Percentiles rank a stretch among this genome's conserved stretches.
Conservation (phyloP, 2,329 filamentous ascomycete species). For the Fusarium poae region DNA sequence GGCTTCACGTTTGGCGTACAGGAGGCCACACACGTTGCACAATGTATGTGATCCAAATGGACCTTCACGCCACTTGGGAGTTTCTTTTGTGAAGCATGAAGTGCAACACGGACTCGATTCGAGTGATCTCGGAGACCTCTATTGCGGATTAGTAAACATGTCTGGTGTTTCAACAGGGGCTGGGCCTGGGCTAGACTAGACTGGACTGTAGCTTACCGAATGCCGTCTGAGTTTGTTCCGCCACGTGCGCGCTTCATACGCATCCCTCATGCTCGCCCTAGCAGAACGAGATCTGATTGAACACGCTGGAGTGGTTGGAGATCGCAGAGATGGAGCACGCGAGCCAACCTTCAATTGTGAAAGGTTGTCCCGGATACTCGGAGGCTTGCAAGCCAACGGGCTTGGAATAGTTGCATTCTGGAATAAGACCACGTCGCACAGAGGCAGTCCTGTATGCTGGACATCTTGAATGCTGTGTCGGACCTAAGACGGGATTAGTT, state of each 20-base stretch:
- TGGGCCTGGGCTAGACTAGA: no score
- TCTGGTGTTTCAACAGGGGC: not conserved
- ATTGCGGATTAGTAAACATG: not conserved
- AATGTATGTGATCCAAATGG: slow-evolving; percentile 27
- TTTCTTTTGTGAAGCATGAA: slow-evolving; percentile 28
- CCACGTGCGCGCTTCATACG: slow-evolving; percentile 31
- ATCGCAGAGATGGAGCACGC: slow-evolving; percentile 2
- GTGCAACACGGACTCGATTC: slow-evolving; percentile 18
- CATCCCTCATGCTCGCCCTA: slow-evolving; percentile 7
- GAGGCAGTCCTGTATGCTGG: slow-evolving; percentile 5
- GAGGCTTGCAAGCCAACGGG: not conserved
- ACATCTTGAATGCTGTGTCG: slow-evolving; percentile 18
- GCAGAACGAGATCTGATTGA: slow-evolving; percentile 14
- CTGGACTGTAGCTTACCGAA: no score
- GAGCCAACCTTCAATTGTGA: slow-evolving; percentile 4
- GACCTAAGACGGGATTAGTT: slow-evolving; percentile 6
- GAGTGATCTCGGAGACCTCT: slow-evolving; percentile 9
- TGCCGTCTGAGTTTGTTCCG: slow-evolving; percentile 21
- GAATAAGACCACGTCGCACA: slow-evolving; percentile 22
- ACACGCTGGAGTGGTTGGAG: slow-evolving; percentile 1
- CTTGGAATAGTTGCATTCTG: slow-evolving; percentile 20
- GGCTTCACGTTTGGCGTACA: slow-evolving; percentile 18
- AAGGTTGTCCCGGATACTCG: not conserved
- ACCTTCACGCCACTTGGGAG: slow-evolving; percentile 24
- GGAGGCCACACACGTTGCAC: slow-evolving; percentile 25